Conservation (phyloP, 2,329 filamentous ascomycete species). For the Botrytis tulipae region DNA sequence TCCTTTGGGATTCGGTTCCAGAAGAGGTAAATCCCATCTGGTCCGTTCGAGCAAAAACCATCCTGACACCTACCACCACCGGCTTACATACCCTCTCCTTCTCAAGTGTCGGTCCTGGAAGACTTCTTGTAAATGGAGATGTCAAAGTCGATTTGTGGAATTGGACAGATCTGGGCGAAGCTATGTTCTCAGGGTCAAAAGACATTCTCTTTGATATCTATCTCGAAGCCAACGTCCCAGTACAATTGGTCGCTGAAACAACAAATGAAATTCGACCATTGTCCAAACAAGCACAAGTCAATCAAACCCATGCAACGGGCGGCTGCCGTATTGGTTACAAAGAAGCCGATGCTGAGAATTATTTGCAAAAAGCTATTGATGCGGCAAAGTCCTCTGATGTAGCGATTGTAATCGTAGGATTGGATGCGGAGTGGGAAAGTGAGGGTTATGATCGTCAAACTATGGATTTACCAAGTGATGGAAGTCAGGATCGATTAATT, state of each 20-base stretch:
- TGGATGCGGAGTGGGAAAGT: conserved; percentile 74
- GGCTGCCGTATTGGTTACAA: conserved; percentile 71
- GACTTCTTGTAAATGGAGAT: conserved; percentile 58
- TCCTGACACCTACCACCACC: conserved; percentile 55
- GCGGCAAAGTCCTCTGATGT: conserved; percentile 62
- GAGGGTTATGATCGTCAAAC: conserved; percentile 67
- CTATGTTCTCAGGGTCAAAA: conserved; percentile 68
- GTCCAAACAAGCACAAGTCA: conserved; percentile 57
- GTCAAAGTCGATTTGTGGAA: conserved; percentile 65
- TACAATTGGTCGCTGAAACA: conserved; percentile 63
- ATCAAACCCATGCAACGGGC: conserved; percentile 60
- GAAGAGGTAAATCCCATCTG: conserved; percentile 60
- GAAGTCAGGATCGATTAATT: conserved; percentile 61
- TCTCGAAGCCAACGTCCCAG: conserved; percentile 57
- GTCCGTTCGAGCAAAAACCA: conserved; percentile 52
- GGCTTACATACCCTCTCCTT: conserved; percentile 66
- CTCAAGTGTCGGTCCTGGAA: conserved; percentile 64
- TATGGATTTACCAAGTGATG: conserved; percentile 57
- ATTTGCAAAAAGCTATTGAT: conserved; percentile 63
- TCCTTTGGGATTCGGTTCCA: conserved; percentile 69
- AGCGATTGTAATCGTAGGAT: conserved; percentile 65
- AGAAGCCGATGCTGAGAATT: conserved; percentile 58
- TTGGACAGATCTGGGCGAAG: conserved; percentile 67
- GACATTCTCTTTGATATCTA: conserved; percentile 61
- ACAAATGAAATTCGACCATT: conserved; percentile 64